These are phyloP conservation scores for Wickerhamomyces bovis DNA, from an alignment of 805 yeast genomes.

Conservation along the genomic window DNA sequence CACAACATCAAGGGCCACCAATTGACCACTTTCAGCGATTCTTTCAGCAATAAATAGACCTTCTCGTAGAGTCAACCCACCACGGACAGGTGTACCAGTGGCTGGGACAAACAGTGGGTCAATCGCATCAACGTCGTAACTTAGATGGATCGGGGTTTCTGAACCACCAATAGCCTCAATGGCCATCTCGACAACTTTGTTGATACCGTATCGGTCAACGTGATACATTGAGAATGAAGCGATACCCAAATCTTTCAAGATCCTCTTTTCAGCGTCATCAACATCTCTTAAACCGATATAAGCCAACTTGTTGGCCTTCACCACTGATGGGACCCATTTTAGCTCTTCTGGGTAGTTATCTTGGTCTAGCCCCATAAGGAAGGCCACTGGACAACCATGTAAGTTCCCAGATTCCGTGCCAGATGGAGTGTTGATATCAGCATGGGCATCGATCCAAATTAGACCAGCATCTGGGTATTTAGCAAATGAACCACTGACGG, in stretches of 20 bases:
- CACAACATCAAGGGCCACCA: constrained; percentile 84
- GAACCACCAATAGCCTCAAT: constrained; percentile 67
- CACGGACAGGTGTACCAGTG: constrained; percentile 96
- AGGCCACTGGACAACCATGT: constrained; percentile 95
- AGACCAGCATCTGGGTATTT: constrained; percentile 83
- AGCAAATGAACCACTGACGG: constrained; percentile 76
- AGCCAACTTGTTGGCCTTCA: constrained; percentile 68
- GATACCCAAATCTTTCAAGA: constrained; percentile 64
- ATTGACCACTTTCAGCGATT: constrained; percentile 81
- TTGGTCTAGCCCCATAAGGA: constrained; percentile 74
- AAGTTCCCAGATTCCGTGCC: constrained; percentile 84
- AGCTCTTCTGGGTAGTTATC: constrained; percentile 68
- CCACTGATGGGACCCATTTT: constrained; percentile 69
- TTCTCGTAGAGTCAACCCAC: constrained; percentile 91
- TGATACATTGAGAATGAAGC: constrained; percentile 94
- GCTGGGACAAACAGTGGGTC: constrained; percentile 95
- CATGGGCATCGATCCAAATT: constrained; percentile 97
- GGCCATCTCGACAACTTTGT: constrained; percentile 89
- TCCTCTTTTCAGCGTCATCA: constrained; percentile 76
- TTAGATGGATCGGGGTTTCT: constrained; percentile 71
- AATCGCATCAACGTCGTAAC: constrained; percentile 95
- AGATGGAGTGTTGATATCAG: constrained; percentile 87
- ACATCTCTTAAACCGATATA: constrained; percentile 94
- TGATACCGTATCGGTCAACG: constrained; percentile 89
- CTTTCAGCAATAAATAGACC: constrained; percentile 91